Conservation (phyloP, 192 early-diverging fungal genomes). For the Dissophora globulifera region DNA sequence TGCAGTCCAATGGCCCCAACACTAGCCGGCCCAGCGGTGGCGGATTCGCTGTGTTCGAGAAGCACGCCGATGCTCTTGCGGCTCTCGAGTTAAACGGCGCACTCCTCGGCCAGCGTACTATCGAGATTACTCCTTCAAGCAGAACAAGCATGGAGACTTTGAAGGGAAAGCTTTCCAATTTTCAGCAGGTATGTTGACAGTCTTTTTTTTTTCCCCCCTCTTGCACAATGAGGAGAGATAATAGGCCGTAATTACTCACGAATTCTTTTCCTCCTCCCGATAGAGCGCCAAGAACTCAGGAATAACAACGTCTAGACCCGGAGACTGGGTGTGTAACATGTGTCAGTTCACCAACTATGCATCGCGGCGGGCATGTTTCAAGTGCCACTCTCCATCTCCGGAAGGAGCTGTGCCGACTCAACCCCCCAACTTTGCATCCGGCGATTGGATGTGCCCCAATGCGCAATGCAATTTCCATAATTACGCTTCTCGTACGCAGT, state of each 20-base stretch:
- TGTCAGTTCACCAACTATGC: constrained; percentile 82
- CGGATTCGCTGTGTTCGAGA: constrained; percentile 72
- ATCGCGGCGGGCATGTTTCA: constrained; percentile 68
- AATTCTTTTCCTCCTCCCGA: too few relatives aligned
- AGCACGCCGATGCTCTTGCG: constrained; percentile 72
- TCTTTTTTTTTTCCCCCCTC: constrained; percentile 13
- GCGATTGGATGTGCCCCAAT: constrained; percentile 73
- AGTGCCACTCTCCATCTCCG: constrained; percentile 65
- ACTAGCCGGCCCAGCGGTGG: constrained; percentile 68
- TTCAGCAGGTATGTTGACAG: constrained; percentile 57
- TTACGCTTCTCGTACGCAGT: constrained; percentile 69
- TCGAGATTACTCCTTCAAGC: constrained; percentile 73
- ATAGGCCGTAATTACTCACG: too few relatives aligned
- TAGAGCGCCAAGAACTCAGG: background rate
- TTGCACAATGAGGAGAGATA: too few relatives aligned
- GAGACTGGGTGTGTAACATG: constrained; percentile 80
- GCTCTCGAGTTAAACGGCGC: constrained; percentile 71
- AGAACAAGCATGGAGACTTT: constrained; percentile 69
- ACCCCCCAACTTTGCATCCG: constrained; percentile 62
- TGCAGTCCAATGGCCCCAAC: constrained; percentile 68
- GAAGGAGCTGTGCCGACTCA: constrained; percentile 46
- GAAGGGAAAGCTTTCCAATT: constrained; percentile 62
- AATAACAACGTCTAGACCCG: constrained; percentile 55
- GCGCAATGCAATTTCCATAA: constrained; percentile 69
- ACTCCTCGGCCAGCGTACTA: constrained; percentile 64